Evolutionary conservation across 2,329 filamentous ascomycete species (phyloP).

Genomic region (Apiospora malaysiana): DNA sequence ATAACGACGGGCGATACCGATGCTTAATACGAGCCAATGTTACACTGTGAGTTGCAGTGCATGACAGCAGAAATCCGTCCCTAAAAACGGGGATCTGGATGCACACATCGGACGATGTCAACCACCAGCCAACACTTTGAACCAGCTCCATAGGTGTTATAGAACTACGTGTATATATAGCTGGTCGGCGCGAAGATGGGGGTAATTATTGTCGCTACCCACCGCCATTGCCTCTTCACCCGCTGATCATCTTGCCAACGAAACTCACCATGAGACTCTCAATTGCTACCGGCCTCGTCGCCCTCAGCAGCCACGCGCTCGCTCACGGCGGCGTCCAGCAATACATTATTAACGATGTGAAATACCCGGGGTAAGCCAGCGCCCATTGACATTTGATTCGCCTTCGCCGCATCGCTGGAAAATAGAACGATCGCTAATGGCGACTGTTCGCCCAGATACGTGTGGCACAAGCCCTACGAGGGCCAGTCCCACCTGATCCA

Average conservation of each 20-base stretch:
- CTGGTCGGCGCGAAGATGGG: too few relatives aligned
- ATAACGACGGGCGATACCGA: neutral
- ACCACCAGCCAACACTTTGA: neutral
- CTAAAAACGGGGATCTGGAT: neutral
- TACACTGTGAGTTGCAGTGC: slow-evolving; percentile 1
- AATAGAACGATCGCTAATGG: slow-evolving; percentile 31
- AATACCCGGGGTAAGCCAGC: slow-evolving; percentile 46
- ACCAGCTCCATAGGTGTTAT: neutral
- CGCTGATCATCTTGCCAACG: neutral
- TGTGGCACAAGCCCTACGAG: slow-evolving; percentile 19
- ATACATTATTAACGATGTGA: slow-evolving; percentile 52
- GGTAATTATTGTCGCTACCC: neutral
- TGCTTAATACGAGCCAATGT: slow-evolving; percentile 11
- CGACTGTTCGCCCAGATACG: neutral
- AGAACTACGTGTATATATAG: neutral
- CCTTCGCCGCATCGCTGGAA: slow-evolving; percentile 55
- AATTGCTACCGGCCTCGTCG: slow-evolving; percentile 2
- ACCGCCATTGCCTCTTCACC: neutral
- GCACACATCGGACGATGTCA: neutral
- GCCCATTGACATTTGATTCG: neutral
- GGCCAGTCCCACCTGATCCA: slow-evolving; percentile 57
- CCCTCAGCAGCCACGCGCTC: neutral
- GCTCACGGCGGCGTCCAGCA: slow-evolving; percentile 49
- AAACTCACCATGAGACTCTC: slow-evolving; percentile 19
- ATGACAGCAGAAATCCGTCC: neutral